phyloP scores from a whole-genome alignment of 768 basidiomycete genomes.

The Heimioporus sp. region DNA sequence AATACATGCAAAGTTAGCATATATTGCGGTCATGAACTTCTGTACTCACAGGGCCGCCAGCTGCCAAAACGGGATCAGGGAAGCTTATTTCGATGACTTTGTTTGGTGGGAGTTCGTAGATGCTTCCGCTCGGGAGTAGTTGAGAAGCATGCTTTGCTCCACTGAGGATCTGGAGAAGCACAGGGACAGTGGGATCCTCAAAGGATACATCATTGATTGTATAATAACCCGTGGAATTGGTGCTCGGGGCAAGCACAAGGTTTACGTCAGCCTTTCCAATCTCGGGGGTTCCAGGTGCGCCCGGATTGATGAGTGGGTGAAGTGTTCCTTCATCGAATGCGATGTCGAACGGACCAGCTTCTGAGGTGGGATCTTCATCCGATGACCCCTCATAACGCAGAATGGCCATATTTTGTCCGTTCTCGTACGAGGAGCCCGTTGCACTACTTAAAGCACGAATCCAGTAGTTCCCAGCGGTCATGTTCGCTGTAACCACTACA shows the following conservation, averaged over 20 bases:
- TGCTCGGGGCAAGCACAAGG: slow-evolving; percentile 18
- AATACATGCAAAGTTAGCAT: neutral
- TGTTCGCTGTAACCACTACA: slow-evolving; percentile 41
- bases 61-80: slow-evolving; percentile 28
- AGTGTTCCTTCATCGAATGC: slow-evolving; percentile 39
- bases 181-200: slow-evolving; percentile 42
- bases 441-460: slow-evolving; percentile 40
- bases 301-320: slow-evolving; percentile 30
- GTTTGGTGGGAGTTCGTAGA: slow-evolving; percentile 43
- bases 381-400: slow-evolving; percentile 45
- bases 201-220: slow-evolving; percentile 31
- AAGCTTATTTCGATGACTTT: slow-evolving; percentile 44
- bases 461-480: slow-evolving; percentile 51
- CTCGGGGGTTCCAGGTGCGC: slow-evolving; percentile 35
- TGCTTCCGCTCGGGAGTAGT: slow-evolving; percentile 45
- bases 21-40: neutral
- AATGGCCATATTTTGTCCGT: slow-evolving; percentile 46
- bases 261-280: slow-evolving; percentile 39
- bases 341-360: slow-evolving; percentile 16
- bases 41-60: slow-evolving; percentile 24
- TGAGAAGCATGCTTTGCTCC: slow-evolving; percentile 42
- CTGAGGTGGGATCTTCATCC: slow-evolving; percentile 37
- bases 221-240: slow-evolving; percentile 2
- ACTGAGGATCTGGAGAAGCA: slow-evolving; percentile 54
- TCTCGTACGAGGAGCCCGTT: slow-evolving; percentile 26